Conservation (phyloP, 768 basidiomycete genomes). For the Trametopsis cervina region DNA sequence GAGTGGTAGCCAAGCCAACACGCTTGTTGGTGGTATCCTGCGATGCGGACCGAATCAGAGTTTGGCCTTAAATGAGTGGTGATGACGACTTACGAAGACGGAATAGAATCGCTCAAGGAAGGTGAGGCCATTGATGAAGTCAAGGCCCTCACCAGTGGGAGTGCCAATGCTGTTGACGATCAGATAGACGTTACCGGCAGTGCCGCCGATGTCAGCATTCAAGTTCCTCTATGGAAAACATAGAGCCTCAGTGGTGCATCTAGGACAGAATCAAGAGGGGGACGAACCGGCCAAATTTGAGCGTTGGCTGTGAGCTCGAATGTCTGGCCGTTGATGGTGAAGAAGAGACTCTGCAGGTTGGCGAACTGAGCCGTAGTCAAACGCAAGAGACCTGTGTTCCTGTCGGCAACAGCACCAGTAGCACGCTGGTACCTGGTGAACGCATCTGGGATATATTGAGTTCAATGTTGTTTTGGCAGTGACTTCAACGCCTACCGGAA, state of each 20-base stretch:
- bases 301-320: constrained; percentile 56
- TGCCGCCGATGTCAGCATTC: constrained; percentile 53
- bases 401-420: constrained; percentile 42
- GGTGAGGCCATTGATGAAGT: constrained; percentile 38
- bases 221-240: constrained; percentile 28
- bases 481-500: neutral
- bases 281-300: constrained; percentile 50
- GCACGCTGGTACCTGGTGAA: constrained; percentile 43
- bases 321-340: constrained; percentile 36
- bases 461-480: neutral
- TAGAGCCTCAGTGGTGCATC: too few species aligned
- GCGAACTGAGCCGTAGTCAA: constrained; percentile 40
- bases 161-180: constrained; percentile 42
- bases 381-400: constrained; percentile 45
- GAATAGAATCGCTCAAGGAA: constrained; percentile 14
- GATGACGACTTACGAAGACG: constrained; percentile 4
- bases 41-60: neutral
- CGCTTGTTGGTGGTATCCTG: constrained; percentile 31
- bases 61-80: neutral
- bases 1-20: constrained; percentile 35
- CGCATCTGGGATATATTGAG: constrained; percentile 28
- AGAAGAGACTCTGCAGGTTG: constrained; percentile 40
- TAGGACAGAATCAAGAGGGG: too few species aligned
- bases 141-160: constrained; percentile 43
- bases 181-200: constrained; percentile 38